phyloP scores from a whole-genome alignment of 352 stramenopile genomes.

The Pythium sp. region DNA sequence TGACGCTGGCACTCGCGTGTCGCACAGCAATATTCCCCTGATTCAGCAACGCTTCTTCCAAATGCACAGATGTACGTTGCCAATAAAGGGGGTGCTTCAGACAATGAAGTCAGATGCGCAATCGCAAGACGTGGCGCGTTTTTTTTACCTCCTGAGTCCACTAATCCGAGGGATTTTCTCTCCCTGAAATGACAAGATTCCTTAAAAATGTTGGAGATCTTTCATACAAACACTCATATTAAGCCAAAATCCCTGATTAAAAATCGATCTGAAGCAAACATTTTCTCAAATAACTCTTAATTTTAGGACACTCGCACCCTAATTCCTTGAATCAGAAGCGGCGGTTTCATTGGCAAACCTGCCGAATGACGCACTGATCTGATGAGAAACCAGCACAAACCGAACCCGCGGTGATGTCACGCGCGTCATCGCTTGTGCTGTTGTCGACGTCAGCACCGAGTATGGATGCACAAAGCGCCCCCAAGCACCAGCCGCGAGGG shows the following conservation, averaged over 20 bases:
- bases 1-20: slow-evolving; percentile 7
- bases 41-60: not conserved
- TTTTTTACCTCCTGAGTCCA: not conserved
- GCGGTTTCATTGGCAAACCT: not conserved
- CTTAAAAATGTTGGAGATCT: not conserved
- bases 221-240: not conserved
- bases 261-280: not conserved
- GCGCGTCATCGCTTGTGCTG: not conserved
- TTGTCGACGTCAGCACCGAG: slow-evolving; percentile 8
- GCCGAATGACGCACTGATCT: not conserved
- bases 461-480: not conserved
- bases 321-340: not conserved
- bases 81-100: not conserved
- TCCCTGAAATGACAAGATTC: not conserved
- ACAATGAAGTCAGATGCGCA: slow-evolving; percentile 1
- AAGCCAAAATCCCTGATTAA: not conserved
- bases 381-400: not conserved
- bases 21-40: not conserved
- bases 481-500: slow-evolving; percentile 1
- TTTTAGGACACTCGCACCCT: not conserved
- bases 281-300: not conserved
- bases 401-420: not conserved
- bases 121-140: not conserved
- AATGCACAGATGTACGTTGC: not conserved
- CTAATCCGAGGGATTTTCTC: not conserved